Evolutionary conservation across 2,329 filamentous ascomycete species (phyloP).

Genomic region (Fusarium armeniacum): DNA sequence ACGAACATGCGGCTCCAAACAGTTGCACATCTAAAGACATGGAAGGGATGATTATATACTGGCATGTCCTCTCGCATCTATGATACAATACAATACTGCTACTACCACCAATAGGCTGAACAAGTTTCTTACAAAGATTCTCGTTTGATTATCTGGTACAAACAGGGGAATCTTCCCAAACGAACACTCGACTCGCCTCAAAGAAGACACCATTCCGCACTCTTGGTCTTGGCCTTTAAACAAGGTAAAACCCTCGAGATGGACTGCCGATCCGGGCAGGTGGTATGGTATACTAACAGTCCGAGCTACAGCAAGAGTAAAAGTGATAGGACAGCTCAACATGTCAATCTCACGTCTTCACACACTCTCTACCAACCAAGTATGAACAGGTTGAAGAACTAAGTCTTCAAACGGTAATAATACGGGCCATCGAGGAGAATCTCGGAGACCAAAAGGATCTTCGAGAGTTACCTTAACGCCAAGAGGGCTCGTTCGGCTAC

Average conservation of each 20-base stretch:
- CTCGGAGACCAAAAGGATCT: neutral
- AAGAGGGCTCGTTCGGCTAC: slow-evolving; percentile 1
- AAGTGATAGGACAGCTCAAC: neutral
- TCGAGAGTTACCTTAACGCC: neutral
- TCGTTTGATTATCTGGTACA: neutral
- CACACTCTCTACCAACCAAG: neutral
- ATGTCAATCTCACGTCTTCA: neutral
- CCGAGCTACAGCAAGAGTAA: slow-evolving; percentile 1
- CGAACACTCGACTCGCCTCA: neutral
- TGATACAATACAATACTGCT: neutral
- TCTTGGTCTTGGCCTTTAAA: neutral
- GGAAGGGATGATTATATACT: slow-evolving; percentile 1
- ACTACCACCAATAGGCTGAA: neutral
- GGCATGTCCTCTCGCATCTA: neutral
- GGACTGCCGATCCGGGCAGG: slow-evolving; percentile 9
- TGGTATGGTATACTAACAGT: slow-evolving; percentile 7
- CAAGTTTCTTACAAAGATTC: neutral
- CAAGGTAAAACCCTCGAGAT: neutral
- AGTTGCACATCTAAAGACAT: neutral
- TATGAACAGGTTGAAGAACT: neutral
- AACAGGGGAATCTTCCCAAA: neutral
- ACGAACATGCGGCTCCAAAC: neutral
- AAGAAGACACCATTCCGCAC: neutral
- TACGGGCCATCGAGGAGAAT: neutral
- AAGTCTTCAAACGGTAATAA: neutral